These are phyloP conservation scores for Phytophthora aleatoria DNA, from an alignment of 352 stramenopile genomes.

Conservation along the genomic window DNA sequence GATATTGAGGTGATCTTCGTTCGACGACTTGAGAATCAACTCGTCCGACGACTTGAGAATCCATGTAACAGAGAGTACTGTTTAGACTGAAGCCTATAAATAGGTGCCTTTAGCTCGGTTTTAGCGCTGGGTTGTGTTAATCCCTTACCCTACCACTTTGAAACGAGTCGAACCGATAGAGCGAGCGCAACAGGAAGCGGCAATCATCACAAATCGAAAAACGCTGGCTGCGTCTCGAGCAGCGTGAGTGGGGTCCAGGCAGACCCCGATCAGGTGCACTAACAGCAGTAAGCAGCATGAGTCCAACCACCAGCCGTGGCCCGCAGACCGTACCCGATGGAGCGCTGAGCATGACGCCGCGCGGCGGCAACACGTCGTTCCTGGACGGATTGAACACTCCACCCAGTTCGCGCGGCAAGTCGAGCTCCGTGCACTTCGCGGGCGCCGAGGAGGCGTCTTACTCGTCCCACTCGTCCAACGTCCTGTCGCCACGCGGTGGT, in stretches of 20 bases:
- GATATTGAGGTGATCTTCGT: not conserved
- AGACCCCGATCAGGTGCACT: slow-evolving; percentile 2
- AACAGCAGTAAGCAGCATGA: slow-evolving; percentile 15
- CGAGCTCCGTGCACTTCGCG: slow-evolving; percentile 29
- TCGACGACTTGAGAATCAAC: not conserved
- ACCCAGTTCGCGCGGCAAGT: slow-evolving; percentile 31
- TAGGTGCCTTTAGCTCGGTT: slow-evolving; percentile 3
- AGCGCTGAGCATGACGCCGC: slow-evolving; percentile 28
- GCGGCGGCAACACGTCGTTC: slow-evolving; percentile 19
- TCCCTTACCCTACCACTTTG: slow-evolving; percentile 11
- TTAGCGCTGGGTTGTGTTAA: slow-evolving; percentile 5
- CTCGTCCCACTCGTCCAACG: slow-evolving; percentile 34
- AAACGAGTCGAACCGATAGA: slow-evolving; percentile 22
- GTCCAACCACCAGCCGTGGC: slow-evolving; percentile 8
- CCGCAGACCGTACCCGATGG: slow-evolving; percentile 22
- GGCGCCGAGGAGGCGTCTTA: slow-evolving; percentile 27
- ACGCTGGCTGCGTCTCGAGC: slow-evolving; percentile 4
- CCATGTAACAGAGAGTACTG: not conserved
- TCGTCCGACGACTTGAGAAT: not conserved
- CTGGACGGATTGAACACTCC: slow-evolving; percentile 33
- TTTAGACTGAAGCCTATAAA: not conserved
- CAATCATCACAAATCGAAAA: slow-evolving; percentile 20
- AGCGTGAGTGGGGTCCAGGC: not conserved
- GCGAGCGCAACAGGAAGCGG: not conserved
- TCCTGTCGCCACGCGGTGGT: slow-evolving; percentile 23